These are phyloP conservation scores for Colletotrichum lupini DNA, from an alignment of 2,329 filamentous ascomycete species.

Conservation along the genomic window DNA sequence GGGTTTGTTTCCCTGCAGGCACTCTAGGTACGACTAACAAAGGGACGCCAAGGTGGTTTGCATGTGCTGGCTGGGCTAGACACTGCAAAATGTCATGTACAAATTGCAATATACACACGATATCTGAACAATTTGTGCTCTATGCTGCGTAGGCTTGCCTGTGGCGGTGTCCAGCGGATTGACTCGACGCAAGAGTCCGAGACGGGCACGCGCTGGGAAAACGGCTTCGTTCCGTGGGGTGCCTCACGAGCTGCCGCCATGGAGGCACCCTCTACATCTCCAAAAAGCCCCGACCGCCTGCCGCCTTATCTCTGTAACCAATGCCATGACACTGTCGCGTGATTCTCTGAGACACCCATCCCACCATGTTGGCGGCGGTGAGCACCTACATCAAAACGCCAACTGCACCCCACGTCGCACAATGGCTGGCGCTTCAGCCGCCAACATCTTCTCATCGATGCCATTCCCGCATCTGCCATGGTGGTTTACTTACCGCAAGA, in stretches of 20 bases:
- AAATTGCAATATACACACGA: not conserved
- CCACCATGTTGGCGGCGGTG: conserved; percentile 19
- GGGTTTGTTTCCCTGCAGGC: not conserved
- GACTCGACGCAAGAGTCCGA: not conserved
- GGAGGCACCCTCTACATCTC: not conserved
- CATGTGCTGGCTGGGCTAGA: not conserved
- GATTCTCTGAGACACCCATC: conserved; percentile 29
- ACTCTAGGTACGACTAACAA: not conserved
- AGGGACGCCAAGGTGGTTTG: not conserved
- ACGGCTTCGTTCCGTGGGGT: not conserved
- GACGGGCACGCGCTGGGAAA: not conserved
- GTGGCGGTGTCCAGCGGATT: not conserved
- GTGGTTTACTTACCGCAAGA: not conserved
- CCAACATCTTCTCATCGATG: not conserved
- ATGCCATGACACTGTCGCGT: conserved; percentile 16
- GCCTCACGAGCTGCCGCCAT: not conserved
- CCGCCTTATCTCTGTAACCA: conserved; percentile 12
- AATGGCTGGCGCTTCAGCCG: not conserved
- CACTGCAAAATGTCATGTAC: not conserved
- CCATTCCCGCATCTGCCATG: not conserved
- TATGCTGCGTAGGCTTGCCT: not conserved
- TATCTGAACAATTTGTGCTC: not conserved
- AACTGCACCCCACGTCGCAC: conserved; percentile 15
- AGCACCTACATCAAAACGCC: conserved; percentile 16
- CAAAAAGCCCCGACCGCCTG: conserved; percentile 9